A percentile compares a stretch with the other conserved stretches of the same genome.
phyloP scores from a whole-genome alignment of 164 flowering plant genomes.

The Aristolochia contorta region DNA sequence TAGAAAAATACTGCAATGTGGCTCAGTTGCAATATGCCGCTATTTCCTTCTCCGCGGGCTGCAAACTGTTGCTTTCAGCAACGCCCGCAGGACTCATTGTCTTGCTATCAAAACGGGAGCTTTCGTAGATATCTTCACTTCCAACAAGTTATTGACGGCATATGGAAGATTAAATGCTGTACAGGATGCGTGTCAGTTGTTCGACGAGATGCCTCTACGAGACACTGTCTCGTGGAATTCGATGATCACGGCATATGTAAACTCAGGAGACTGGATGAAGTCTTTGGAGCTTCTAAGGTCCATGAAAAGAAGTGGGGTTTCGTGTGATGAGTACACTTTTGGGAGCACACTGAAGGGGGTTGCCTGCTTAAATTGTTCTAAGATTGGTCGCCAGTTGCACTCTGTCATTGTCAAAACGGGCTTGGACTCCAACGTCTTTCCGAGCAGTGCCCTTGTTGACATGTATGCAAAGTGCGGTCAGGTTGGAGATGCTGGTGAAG shows the following conservation, averaged over 20 bases:
- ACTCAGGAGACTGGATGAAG: constrained; percentile 24
- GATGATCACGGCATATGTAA: constrained; percentile 51
- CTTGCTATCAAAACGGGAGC: constrained; percentile 35
- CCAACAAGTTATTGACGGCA: constrained; percentile 41
- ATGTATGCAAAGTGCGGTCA: constrained; percentile 72
- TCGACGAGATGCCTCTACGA: constrained; percentile 62
- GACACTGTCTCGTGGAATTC: constrained; percentile 80
- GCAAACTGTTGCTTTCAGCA: no score
- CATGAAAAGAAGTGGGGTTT: constrained; percentile 43
- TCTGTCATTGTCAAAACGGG: constrained; percentile 42
- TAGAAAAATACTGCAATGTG: no score
- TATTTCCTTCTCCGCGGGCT: no score
- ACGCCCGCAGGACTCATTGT: constrained; percentile 14
- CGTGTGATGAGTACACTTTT: constrained; percentile 47
- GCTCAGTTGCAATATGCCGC: no score
- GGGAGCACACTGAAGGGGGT: constrained; percentile 62
- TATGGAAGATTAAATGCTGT: constrained; percentile 38
- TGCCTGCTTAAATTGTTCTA: constrained; percentile 19
- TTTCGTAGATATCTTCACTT: constrained; percentile 27
- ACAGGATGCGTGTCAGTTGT: constrained; percentile 36
- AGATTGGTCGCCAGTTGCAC: constrained; percentile 52
- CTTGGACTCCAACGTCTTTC: constrained; percentile 38
- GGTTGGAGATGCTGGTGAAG: constrained; percentile 42
- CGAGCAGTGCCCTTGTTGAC: constrained; percentile 63
- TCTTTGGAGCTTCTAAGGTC: constrained; percentile 30